Base-by-base conservation (phyloP, 495 filamentous ascomycete species). In the Cairneyella variabilis region DNA sequence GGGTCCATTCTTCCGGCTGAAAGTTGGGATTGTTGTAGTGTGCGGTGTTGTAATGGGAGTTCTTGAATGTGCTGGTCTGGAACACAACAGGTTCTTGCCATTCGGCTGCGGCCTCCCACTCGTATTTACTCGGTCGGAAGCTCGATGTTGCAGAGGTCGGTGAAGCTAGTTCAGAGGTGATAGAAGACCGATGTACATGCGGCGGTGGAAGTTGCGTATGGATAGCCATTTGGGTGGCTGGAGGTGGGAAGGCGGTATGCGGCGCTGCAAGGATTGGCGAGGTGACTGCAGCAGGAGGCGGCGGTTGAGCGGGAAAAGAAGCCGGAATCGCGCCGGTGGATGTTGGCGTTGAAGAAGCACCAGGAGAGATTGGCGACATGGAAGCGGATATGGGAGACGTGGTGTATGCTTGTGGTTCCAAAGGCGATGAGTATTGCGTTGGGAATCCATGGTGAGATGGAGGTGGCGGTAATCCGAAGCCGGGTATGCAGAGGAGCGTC, bases 11-110 rank as follows among this genome's bases (percentile, higher is more conserved):
- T 60, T 86, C 82, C 0, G 89, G 89, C 58, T 91, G 88, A 58
- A 95, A 95, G 60, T 92, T 85, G 48, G 83, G 76, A 61, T 91
- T 92, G 57, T 86, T 84, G 68, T 86, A 92, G 69, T 95, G 89
- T 2, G 87, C 87, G 43, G 83, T 82, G 59, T 91, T 91, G 69
- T 88, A 91, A 21, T 89, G 85, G 21, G 80, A 85, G 55, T 79
- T 80, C 53, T 74, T 73, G 55, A 79, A 78, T 6, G 74, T 74
- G 37, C 74, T 72, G 51, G 80, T 82, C 57, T 76, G 74, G 54
- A 74, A 75, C 10, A 70, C 30, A 66, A 84, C 71, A 70, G 65
- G 21, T 14, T 70, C 48, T 70, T 77, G 53, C 70, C 71, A 16
- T 65, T 71, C 55, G 70, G 71, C 7, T 66, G 68, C 37, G 66